These are phyloP conservation scores for Pseudogymnoascus sp. DNA, from an alignment of 2,329 filamentous ascomycete species.

Conservation along the genomic window DNA sequence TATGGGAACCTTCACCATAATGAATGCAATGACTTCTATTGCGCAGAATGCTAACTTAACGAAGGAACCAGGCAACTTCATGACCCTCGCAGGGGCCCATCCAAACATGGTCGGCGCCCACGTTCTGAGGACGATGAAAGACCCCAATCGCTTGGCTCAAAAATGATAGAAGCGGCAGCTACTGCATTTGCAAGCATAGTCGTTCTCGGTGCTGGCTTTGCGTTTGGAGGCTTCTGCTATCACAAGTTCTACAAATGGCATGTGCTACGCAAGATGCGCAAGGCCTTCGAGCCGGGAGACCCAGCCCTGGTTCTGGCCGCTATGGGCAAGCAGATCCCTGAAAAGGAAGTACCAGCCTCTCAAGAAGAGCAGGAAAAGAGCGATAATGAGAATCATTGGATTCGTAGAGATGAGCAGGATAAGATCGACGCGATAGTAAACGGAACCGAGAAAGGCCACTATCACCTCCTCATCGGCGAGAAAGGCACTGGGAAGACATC, in stretches of 20 bases:
- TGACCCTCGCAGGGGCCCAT: neutral
- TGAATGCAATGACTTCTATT: neutral
- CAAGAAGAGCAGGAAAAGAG: neutral
- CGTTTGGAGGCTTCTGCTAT: conserved; percentile 65
- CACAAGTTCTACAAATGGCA: conserved; percentile 82
- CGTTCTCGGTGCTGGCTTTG: conserved; percentile 60
- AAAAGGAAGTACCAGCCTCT: conserved; percentile 24
- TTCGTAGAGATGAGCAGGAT: conserved; percentile 72
- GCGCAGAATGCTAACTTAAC: neutral
- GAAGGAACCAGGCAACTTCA: neutral
- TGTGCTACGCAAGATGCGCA: conserved; percentile 85
- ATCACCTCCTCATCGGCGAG: conserved; percentile 85
- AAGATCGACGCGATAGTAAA: conserved; percentile 76
- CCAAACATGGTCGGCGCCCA: conserved; percentile 9
- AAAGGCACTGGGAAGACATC: conserved; percentile 96
- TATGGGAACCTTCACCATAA: neutral
- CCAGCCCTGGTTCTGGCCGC: conserved; percentile 78
- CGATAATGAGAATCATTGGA: conserved; percentile 55
- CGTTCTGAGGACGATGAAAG: conserved; percentile 13
- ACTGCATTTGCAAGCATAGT: conserved; percentile 70
- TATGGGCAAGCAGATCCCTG: conserved; percentile 48
- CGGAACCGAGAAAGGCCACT: conserved; percentile 69
- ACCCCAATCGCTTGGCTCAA: conserved; percentile 30
- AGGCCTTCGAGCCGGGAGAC: conserved; percentile 86
- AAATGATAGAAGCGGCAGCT: conserved; percentile 66